Conservation (phyloP, 495 filamentous ascomycete genomes). For the Venustampulla echinocandica region DNA sequence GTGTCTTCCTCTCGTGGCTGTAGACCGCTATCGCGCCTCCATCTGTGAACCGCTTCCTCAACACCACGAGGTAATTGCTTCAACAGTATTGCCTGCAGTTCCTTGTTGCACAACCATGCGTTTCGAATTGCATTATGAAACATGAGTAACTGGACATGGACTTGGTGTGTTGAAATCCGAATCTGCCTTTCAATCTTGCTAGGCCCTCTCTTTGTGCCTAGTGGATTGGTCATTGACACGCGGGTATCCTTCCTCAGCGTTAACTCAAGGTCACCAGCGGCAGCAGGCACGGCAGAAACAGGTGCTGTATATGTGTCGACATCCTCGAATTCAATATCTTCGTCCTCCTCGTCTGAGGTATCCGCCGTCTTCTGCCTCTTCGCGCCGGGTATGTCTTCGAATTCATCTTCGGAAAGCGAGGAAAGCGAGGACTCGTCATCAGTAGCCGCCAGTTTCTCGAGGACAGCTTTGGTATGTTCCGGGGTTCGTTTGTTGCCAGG, state of each 20-base stretch:
- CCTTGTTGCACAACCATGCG: constrained; percentile 70
- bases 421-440: constrained; percentile 46
- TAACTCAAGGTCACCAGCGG: constrained; percentile 59
- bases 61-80: constrained; percentile 56
- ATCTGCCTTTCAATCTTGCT: constrained; percentile 76
- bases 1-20: constrained; percentile 27
- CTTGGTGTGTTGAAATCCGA: constrained; percentile 66
- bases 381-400: constrained; percentile 34
- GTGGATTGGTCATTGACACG: constrained; percentile 44
- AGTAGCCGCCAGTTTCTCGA: constrained; percentile 41
- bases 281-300: constrained; percentile 24
- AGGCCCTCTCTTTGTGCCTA: constrained; percentile 74
- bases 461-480: constrained; percentile 38
- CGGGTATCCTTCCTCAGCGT: constrained; percentile 54
- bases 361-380: constrained; percentile 38
- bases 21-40: constrained; percentile 59
- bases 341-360: constrained; percentile 50
- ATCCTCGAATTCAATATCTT: constrained; percentile 83
- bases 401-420: constrained; percentile 59
- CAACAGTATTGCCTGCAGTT: constrained; percentile 69
- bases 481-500: constrained; percentile 37
- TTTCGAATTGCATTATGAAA: constrained; percentile 87
- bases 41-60: constrained; percentile 67
- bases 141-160: constrained; percentile 83
- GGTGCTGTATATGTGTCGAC: constrained; percentile 37